phyloP scores from a whole-genome alignment of 164 flowering plant species.

The Protea cynaroides region DNA sequence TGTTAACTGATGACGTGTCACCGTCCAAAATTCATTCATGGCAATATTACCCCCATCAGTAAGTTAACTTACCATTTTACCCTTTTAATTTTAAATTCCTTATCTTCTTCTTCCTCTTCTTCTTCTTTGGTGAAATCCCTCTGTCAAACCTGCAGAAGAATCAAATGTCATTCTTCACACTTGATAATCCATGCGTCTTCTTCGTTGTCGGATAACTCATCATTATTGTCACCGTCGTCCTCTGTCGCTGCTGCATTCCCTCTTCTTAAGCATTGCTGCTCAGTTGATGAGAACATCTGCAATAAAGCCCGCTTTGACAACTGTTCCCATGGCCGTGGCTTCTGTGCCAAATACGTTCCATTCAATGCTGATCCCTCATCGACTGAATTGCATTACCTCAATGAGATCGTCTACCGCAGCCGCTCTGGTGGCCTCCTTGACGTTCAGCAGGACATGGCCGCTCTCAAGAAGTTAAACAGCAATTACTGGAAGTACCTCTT shows the following conservation, averaged over 20 bases:
- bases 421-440: constrained; percentile 84
- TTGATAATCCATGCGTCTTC: too few species aligned
- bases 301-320: constrained; percentile 52
- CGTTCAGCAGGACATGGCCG: constrained; percentile 77
- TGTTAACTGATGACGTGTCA: too few species aligned
- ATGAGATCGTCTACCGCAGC: constrained; percentile 80
- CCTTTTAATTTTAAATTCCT: too few species aligned
- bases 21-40: too few species aligned
- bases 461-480: constrained; percentile 56
- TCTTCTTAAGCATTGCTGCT: constrained; percentile 37
- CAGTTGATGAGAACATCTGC: constrained; percentile 54
- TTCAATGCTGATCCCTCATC: constrained; percentile 46
- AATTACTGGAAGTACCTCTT: constrained; percentile 65
- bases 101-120: too few species aligned
- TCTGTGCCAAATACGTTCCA: constrained; percentile 85
- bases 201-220: too few species aligned
- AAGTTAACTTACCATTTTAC: too few species aligned
- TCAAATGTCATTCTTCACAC: too few species aligned
- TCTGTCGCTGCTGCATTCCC: constrained; percentile 8
- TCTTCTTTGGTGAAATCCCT: too few species aligned
- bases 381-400: constrained; percentile 71
- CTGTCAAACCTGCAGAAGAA: constrained; percentile 6
- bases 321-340: constrained; percentile 26
- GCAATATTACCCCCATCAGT: too few species aligned
- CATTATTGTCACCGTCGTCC: too few species aligned